Percentiles rank a stretch among this genome's conserved stretches.
These are phyloP conservation scores for Aciculoconidium aculeatum DNA, from an alignment of 805 yeast species.

Conservation along the genomic window DNA sequence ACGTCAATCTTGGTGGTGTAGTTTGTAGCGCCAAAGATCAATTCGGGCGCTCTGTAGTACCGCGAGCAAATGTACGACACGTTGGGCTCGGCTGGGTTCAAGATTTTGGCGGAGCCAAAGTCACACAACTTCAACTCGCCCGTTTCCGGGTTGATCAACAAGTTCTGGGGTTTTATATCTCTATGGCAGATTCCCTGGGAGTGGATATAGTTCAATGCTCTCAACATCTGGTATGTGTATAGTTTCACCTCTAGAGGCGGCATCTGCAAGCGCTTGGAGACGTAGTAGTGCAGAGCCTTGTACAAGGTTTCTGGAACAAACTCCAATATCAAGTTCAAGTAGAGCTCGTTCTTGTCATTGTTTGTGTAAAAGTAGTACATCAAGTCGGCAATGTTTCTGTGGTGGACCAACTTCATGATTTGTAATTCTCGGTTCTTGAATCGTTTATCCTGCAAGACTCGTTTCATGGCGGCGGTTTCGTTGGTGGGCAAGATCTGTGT, in stretches of 20 bases:
- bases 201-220: slow-evolving; percentile 78
- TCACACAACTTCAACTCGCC: slow-evolving; percentile 91
- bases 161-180: slow-evolving; percentile 87
- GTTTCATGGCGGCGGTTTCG: slow-evolving; percentile 84
- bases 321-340: slow-evolving; percentile 84
- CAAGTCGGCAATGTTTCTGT: slow-evolving; percentile 81
- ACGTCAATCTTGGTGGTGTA: slow-evolving; percentile 95
- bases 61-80: slow-evolving; percentile 95
- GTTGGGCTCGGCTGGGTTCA: slow-evolving; percentile 87
- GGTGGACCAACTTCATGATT: slow-evolving; percentile 86
- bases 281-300: slow-evolving; percentile 81
- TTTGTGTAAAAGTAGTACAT: slow-evolving; percentile 80
- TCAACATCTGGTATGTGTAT: slow-evolving; percentile 69
- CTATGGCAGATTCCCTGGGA: slow-evolving; percentile 82
- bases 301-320: slow-evolving; percentile 94
- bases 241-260: slow-evolving; percentile 85
- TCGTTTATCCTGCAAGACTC: slow-evolving; percentile 93
- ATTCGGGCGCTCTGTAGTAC: slow-evolving; percentile 95
- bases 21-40: slow-evolving; percentile 94
- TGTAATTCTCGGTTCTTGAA: slow-evolving; percentile 93
- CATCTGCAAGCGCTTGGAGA: slow-evolving; percentile 69
- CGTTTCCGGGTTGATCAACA: slow-evolving; percentile 77
- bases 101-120: slow-evolving; percentile 90
- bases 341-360: slow-evolving; percentile 69
- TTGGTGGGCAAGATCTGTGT: slow-evolving; percentile 70